Conservation (phyloP, 768 basidiomycete species). For the Russula vinacea region DNA sequence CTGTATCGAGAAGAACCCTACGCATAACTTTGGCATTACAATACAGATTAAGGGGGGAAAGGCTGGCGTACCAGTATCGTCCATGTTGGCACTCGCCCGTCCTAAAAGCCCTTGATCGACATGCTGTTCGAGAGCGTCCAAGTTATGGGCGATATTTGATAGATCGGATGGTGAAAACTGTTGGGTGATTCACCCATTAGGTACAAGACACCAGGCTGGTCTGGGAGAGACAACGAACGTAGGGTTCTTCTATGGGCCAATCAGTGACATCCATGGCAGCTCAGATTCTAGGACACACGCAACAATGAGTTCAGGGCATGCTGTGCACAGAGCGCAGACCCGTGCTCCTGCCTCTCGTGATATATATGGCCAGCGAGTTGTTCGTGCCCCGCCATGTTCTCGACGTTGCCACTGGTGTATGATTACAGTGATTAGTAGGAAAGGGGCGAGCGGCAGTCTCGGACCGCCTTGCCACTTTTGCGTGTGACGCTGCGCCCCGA, state of each 20-base stretch:
- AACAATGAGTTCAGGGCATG: conserved; percentile 80
- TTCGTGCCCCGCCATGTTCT: conserved; percentile 57
- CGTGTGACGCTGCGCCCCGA: not conserved
- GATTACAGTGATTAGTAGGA: not conserved
- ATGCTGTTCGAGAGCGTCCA: conserved; percentile 64
- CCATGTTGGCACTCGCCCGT: conserved; percentile 72
- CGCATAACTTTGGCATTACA: conserved; percentile 6
- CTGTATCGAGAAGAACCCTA: conserved; percentile 90
- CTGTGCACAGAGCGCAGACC: conserved; percentile 84
- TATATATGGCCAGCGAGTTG: conserved; percentile 57
- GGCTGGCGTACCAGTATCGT: conserved; percentile 67
- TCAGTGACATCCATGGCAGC: conserved; percentile 21
- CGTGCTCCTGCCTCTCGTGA: conserved; percentile 72
- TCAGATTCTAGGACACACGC: conserved; percentile 48
- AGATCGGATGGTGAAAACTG: conserved; percentile 81
- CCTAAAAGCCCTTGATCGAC: conserved; percentile 50
- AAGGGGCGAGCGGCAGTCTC: conserved; percentile 7
- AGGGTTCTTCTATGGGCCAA: conserved; percentile 43
- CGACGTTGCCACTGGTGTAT: not conserved
- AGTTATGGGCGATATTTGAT: conserved; percentile 62
- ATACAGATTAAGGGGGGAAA: not conserved
- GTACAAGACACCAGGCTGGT: conserved; percentile 8
- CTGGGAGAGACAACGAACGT: conserved; percentile 40
- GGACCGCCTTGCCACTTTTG: conserved; percentile 13
- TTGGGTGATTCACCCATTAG: conserved; percentile 25